Percentiles rank a stretch among this genome's conserved stretches.
phyloP scores from a whole-genome alignment of 2,329 filamentous ascomycete genomes.

The Venturia oleaginea region DNA sequence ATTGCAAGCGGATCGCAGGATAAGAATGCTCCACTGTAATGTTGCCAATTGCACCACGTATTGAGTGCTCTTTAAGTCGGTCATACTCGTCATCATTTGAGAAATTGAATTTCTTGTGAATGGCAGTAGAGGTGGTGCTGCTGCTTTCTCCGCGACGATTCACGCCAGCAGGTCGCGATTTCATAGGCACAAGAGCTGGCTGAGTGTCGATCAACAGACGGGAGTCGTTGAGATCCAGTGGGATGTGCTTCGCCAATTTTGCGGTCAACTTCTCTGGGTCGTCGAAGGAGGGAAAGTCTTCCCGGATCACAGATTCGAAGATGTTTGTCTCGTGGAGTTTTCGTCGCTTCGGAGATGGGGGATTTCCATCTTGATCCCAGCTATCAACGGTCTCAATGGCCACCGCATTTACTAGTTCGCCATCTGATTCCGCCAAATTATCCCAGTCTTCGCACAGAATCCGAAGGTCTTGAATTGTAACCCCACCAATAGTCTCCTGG shows the following conservation, averaged over 20 bases:
- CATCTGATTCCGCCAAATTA: slow-evolving; percentile 35
- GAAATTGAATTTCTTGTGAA: slow-evolving; percentile 81
- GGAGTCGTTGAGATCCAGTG: slow-evolving; percentile 81
- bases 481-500: slow-evolving; percentile 61
- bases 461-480: slow-evolving; percentile 71
- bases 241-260: slow-evolving; percentile 66
- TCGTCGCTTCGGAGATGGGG: slow-evolving; percentile 54
- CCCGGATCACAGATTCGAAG: slow-evolving; percentile 21
- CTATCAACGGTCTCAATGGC: slow-evolving; percentile 17
- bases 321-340: slow-evolving; percentile 35
- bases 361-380: slow-evolving; percentile 23
- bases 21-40: slow-evolving; percentile 90
- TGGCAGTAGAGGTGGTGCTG: slow-evolving; percentile 60
- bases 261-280: slow-evolving; percentile 68
- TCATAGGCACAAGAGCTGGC: slow-evolving; percentile 2
- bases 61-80: slow-evolving; percentile 85
- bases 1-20: slow-evolving; percentile 83
- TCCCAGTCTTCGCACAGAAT: slow-evolving; percentile 85
- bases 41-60: slow-evolving; percentile 83
- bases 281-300: slow-evolving; percentile 62
- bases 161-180: neutral
- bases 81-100: slow-evolving; percentile 97
- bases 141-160: slow-evolving; percentile 54
- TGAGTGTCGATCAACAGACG: slow-evolving; percentile 64
- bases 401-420: slow-evolving; percentile 28